Evolutionary conservation across 2,329 filamentous ascomycete genomes (phyloP).

Genomic region (Chaetomiaceae sp.): DNA sequence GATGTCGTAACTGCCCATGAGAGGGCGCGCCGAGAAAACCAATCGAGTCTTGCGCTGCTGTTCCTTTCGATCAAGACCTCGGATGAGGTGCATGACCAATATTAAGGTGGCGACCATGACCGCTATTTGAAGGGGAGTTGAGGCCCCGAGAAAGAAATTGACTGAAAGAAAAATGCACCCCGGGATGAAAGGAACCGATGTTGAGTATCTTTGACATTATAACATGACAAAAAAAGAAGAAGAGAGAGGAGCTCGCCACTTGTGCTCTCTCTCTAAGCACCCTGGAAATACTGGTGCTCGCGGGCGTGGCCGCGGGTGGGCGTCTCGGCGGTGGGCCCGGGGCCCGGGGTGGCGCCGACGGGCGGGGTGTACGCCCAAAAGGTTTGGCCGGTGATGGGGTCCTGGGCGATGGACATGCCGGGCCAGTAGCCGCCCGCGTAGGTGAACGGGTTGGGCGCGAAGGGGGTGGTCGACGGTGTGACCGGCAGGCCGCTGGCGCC

Average conservation of each 20-base stretch:
- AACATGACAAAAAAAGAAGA: not conserved
- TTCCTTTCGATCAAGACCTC: not conserved
- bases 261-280: not conserved
- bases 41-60: not conserved
- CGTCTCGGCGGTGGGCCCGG: not conserved
- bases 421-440: conserved; percentile 12
- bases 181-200: conserved; percentile 9
- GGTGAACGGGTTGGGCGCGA: conserved; percentile 2
- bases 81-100: not conserved
- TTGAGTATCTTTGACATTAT: conserved; percentile 8
- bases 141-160: not conserved
- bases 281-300: conserved; percentile 1
- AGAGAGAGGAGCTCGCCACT: not conserved
- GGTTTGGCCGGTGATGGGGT: conserved; percentile 9
- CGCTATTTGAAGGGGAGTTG: not conserved
- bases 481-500: conserved; percentile 10
- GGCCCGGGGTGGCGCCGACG: not conserved
- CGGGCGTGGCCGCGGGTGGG: conserved; percentile 3
- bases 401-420: conserved; percentile 7
- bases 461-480: conserved; percentile 1
- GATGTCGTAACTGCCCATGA: conserved; percentile 2
- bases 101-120: not conserved
- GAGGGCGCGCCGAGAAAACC: not conserved
- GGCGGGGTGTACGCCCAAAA: conserved; percentile 10
- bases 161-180: not conserved